These are phyloP conservation scores for Mortierella sp. DNA, from an alignment of 371 early-diverging fungal species.

Conservation along the genomic window DNA sequence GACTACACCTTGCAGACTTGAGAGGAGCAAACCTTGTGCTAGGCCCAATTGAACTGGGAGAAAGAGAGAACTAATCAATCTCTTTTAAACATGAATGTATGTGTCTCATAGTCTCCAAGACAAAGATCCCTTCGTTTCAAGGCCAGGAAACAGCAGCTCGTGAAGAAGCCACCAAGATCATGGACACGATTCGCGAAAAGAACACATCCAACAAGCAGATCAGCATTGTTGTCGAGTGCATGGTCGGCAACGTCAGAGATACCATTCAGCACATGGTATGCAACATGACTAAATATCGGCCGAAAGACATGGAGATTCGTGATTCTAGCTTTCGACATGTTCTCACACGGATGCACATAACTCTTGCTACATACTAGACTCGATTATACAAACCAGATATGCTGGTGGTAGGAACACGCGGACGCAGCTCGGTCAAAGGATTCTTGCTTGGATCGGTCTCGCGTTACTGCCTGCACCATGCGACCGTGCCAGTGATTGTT, in stretches of 20 bases:
- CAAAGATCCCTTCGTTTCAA: slow-evolving; percentile 61
- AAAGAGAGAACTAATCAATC: slow-evolving; percentile 1
- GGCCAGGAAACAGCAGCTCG: slow-evolving; percentile 65
- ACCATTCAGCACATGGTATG: slow-evolving; percentile 74
- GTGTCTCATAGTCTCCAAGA: slow-evolving; percentile 61
- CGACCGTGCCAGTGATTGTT: slow-evolving; percentile 71
- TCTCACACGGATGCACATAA: neutral
- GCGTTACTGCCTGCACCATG: slow-evolving; percentile 72
- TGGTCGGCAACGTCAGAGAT: slow-evolving; percentile 74
- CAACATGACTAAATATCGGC: neutral
- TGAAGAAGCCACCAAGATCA: slow-evolving; percentile 65
- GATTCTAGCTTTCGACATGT: neutral
- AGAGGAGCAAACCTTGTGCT: neutral
- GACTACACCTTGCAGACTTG: slow-evolving; percentile 7
- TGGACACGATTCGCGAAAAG: slow-evolving; percentile 63
- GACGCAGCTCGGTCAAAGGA: slow-evolving; percentile 70
- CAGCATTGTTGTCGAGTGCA: slow-evolving; percentile 71
- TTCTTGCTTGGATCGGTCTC: slow-evolving; percentile 71
- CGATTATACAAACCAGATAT: slow-evolving; percentile 71
- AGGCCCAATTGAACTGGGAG: neutral
- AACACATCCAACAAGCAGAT: slow-evolving; percentile 58
- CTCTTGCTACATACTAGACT: slow-evolving; percentile 56
- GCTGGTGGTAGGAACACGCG: slow-evolving; percentile 72
- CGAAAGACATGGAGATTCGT: neutral
- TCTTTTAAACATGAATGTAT: neutral